Evolutionary conservation across 164 flowering plant species (phyloP).

Genomic region (Liriodendron chinense): DNA sequence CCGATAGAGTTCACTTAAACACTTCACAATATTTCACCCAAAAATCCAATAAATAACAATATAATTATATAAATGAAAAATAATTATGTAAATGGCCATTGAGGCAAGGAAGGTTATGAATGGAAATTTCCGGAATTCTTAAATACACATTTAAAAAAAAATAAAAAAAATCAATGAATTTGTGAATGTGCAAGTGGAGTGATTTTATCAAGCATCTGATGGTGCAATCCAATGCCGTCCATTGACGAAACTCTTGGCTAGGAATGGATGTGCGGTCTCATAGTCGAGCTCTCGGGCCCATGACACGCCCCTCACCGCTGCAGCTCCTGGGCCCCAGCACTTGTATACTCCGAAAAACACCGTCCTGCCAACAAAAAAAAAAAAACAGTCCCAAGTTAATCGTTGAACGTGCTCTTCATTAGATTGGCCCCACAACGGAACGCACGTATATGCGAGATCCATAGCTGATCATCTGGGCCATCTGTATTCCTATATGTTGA

Average conservation of each 20-base stretch:
- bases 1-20: too few relatives aligned
- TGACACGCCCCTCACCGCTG: slow-evolving; percentile 52
- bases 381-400: neutral
- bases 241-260: slow-evolving; percentile 85
- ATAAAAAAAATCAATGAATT: neutral
- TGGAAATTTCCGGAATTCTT: neutral
- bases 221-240: slow-evolving; percentile 94
- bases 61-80: too few relatives aligned
- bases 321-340: slow-evolving; percentile 88
- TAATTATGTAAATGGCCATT: neutral
- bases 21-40: too few relatives aligned
- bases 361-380: slow-evolving; percentile 40
- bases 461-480: too few relatives aligned
- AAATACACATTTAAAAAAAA: neutral
- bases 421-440: too few relatives aligned
- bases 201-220: slow-evolving; percentile 37
- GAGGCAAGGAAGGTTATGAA: neutral
- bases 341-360: slow-evolving; percentile 82
- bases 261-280: slow-evolving; percentile 65
- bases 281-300: slow-evolving; percentile 83
- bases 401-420: too few relatives aligned
- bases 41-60: too few relatives aligned
- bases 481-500: too few relatives aligned
- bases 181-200: neutral
- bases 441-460: too few relatives aligned